Evolutionary conservation across 495 filamentous ascomycete species (phyloP).

Genomic region (Darksidea phi): DNA sequence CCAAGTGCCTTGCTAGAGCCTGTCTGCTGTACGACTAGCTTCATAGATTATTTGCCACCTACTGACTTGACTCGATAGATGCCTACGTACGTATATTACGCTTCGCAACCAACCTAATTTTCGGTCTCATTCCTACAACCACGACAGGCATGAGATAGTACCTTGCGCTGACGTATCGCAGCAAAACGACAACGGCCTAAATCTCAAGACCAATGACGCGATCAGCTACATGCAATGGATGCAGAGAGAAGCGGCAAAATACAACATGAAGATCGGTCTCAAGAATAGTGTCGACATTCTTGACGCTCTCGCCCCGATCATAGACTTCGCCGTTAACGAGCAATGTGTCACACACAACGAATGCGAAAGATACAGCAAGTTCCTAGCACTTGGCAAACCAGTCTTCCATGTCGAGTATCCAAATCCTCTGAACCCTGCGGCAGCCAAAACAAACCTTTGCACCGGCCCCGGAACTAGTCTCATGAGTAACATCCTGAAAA

Average conservation of each 20-base stretch:
- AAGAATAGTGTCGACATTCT: conserved; percentile 66
- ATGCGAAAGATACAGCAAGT: conserved; percentile 55
- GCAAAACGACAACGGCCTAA: conserved; percentile 54
- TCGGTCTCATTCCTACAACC: neutral
- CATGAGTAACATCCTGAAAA: conserved; percentile 29
- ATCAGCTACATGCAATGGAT: conserved; percentile 60
- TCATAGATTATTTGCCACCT: too few species aligned
- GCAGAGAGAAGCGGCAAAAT: conserved; percentile 50
- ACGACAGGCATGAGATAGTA: neutral
- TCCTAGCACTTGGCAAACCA: conserved; percentile 59
- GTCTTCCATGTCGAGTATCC: conserved; percentile 74
- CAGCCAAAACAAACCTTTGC: conserved; percentile 8
- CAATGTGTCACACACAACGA: conserved; percentile 60
- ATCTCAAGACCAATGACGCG: conserved; percentile 53
- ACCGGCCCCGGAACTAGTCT: conserved; percentile 16
- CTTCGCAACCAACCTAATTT: conserved; percentile 11
- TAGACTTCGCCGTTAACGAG: conserved; percentile 71
- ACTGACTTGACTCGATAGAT: conserved; percentile 46
- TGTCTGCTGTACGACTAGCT: neutral
- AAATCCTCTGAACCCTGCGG: neutral
- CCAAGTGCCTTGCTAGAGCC: neutral
- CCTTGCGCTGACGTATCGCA: conserved; percentile 16
- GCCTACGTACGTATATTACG: conserved; percentile 49
- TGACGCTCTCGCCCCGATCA: conserved; percentile 50
- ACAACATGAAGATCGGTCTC: conserved; percentile 57